Evolutionary conservation across 208 protist genomes (phyloP).

Genomic region (Leishmania gerbilli): DNA sequence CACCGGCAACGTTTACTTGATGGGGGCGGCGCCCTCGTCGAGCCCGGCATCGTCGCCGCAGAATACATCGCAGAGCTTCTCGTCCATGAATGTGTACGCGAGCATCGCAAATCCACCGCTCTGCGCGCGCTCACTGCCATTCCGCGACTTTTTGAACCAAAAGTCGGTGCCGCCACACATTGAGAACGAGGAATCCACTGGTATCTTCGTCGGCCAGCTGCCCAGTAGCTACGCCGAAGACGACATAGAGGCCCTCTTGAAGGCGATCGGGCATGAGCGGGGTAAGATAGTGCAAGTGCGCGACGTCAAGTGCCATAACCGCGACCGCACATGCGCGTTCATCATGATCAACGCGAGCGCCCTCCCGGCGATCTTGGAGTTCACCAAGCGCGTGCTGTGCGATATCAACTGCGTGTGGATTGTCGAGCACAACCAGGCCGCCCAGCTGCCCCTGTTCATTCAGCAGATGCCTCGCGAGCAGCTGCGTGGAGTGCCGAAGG

Average conservation of each 20-base stretch:
- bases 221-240: constrained; percentile 75
- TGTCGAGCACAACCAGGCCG: constrained; percentile 40
- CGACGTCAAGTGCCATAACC: constrained; percentile 81
- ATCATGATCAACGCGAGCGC: constrained; percentile 73
- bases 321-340: constrained; percentile 86
- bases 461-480: constrained; percentile 60
- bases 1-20: not conserved
- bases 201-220: constrained; percentile 84
- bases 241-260: constrained; percentile 71
- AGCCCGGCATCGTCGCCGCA: constrained; percentile 27
- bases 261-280: constrained; percentile 56
- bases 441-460: constrained; percentile 51
- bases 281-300: constrained; percentile 60
- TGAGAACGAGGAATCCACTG: constrained; percentile 49
- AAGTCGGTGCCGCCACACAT: constrained; percentile 39
- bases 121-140: constrained; percentile 48
- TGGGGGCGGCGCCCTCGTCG: not conserved
- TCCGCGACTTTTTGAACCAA: constrained; percentile 52
- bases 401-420: constrained; percentile 82
- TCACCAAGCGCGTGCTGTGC: constrained; percentile 78
- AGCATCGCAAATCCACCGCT: constrained; percentile 42
- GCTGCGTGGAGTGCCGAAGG: constrained; percentile 77
- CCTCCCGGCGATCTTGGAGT: constrained; percentile 50
- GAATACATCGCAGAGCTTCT: constrained; percentile 16
- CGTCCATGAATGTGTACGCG: constrained; percentile 52